Base-by-base conservation (phyloP, 2,329 filamentous ascomycete genomes). In the Diaporthe ilicicola region DNA sequence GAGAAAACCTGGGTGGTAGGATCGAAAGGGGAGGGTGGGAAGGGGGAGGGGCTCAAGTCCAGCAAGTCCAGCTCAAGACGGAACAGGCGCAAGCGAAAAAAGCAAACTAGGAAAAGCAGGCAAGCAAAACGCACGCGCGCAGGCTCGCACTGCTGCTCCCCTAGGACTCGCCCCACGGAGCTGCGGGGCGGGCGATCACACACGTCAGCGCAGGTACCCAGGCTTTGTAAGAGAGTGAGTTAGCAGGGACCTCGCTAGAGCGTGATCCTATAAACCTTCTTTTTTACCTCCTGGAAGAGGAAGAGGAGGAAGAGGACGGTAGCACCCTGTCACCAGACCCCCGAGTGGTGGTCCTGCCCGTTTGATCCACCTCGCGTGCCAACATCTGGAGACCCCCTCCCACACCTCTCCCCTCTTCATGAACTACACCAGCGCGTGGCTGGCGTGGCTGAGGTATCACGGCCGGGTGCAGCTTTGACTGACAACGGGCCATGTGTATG, bases 141-240 rank as follows among this genome's bases (percentile, higher is more conserved):
- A 39, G 42, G 29, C 59, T 48, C 42, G 59, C 42, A 62, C 59
- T 22, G 13, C 42, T 62, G 4, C 32, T 34, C 6, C 37, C 19
- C 39, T 29, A 64, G n/a, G 59, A 34, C 44, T 50, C 12, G 44
- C 44, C 59, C n/a, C 32, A 22, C 22, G 59, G 59, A 64, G n/a
- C 44, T 44, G 44, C 34, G 59, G n/a, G 42, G n/a, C 59, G 42
- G 59, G 44, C 59, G 59, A 64, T 64, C 59, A 64, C 59, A 64
- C 59, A 64, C 59, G 59, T 64, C 59, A 64, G 59, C 59, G 59
- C 59, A 64, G 59, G 59, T 64, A 64, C 59, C 29, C 42, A 50
- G 44, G 24, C 34, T 27, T 64, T 64, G 59, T 64, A 50, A 64
- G 42, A 50, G 59, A 48, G 59, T 64, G 59, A 8, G 29, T 50